phyloP scores from a whole-genome alignment of 108 stramenopile species.

The Chaetoceros muelleri region DNA sequence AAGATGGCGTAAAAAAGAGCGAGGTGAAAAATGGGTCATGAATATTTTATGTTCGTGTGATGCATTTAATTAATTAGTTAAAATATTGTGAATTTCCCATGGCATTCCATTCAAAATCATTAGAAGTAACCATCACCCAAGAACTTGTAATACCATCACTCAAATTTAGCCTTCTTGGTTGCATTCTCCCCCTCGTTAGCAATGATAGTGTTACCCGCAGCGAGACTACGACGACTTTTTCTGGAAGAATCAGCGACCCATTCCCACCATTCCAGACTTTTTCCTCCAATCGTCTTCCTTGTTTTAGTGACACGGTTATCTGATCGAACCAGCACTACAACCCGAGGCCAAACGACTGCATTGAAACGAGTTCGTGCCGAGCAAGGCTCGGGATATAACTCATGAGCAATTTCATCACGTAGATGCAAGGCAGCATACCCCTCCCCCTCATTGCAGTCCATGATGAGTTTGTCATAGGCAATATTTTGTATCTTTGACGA shows the following conservation, averaged over 20 bases:
- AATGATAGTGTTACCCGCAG: not conserved
- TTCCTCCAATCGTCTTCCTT: conserved; percentile 4
- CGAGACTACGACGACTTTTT: not conserved
- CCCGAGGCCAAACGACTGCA: conserved; percentile 22
- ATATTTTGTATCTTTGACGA: conserved; percentile 11
- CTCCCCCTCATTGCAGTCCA: conserved; percentile 3
- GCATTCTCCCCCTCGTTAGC: not conserved
- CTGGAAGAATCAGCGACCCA: conserved; percentile 15
- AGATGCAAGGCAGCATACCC: conserved; percentile 19
- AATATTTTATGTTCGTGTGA: too few species aligned
- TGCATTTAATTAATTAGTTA: too few species aligned
- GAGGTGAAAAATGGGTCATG: too few species aligned
- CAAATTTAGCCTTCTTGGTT: not conserved
- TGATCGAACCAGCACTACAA: conserved; percentile 12
- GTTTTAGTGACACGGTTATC: conserved; percentile 26
- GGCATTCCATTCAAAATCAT: too few species aligned
- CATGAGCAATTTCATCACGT: conserved; percentile 15
- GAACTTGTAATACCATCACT: not conserved
- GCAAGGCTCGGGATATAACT: conserved; percentile 2
- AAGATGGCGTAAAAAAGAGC: too few species aligned
- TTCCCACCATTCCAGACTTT: conserved; percentile 14
- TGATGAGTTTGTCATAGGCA: conserved; percentile 12
- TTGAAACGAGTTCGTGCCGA: conserved; percentile 11
- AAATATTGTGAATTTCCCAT: too few species aligned
- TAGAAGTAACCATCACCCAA: too few species aligned